These are phyloP conservation scores for Nigrospora oryzae DNA, from an alignment of 2,329 filamentous ascomycete genomes.

Conservation along the genomic window DNA sequence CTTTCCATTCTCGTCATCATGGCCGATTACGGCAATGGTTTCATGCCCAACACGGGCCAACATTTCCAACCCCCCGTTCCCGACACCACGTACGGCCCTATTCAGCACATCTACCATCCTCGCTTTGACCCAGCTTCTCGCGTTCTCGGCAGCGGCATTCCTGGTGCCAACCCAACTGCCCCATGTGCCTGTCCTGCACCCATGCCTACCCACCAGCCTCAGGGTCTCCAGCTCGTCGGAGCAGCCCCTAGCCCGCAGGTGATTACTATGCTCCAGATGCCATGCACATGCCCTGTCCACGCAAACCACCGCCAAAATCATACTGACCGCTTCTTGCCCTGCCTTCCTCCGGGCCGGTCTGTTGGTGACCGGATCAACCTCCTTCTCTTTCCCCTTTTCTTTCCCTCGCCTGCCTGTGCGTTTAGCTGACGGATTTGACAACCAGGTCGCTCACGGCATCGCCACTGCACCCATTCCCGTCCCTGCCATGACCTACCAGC, in stretches of 20 bases:
- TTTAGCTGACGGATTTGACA: not conserved
- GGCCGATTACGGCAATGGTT: slow-evolving; percentile 33
- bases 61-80: slow-evolving; percentile 52
- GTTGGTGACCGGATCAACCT: slow-evolving; percentile 15
- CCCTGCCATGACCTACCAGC: slow-evolving; percentile 10
- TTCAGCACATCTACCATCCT: slow-evolving; percentile 46
- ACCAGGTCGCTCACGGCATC: slow-evolving; percentile 12
- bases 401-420: not conserved
- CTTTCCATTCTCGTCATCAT: slow-evolving; percentile 14
- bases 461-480: slow-evolving; percentile 11
- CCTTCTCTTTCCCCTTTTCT: slow-evolving; percentile 3
- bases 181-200: not conserved
- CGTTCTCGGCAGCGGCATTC: slow-evolving; percentile 3
- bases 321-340: not conserved
- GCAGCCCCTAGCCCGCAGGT: not conserved
- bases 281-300: slow-evolving; percentile 19
- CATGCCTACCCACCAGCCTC: not conserved
- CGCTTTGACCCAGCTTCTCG: slow-evolving; percentile 32
- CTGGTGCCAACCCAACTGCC: not conserved
- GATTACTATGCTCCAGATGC: not conserved
- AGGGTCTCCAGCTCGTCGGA: not conserved
- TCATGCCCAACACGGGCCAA: slow-evolving; percentile 31
- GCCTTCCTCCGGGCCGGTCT: not conserved
- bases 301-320: slow-evolving; percentile 21
- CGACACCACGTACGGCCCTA: slow-evolving; percentile 47